Percentiles rank a stretch among this genome's conserved stretches.
phyloP scores from a whole-genome alignment of 768 basidiomycete genomes.

The Ramaria sp. region DNA sequence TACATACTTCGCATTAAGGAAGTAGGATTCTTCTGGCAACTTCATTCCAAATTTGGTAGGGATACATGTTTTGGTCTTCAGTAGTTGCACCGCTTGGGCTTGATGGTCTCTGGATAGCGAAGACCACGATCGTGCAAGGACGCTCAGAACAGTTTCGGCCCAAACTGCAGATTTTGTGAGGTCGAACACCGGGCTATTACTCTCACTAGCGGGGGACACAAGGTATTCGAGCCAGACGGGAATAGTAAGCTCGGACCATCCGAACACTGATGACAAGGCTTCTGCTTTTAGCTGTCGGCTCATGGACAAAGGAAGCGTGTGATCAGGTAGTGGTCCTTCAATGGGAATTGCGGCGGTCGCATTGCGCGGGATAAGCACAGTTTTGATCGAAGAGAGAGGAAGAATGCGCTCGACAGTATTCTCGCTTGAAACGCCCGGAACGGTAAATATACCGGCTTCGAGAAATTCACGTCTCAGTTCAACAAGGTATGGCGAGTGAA shows the following conservation, averaged over 20 bases:
- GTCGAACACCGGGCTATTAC: slow-evolving; percentile 41
- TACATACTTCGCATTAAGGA: slow-evolving; percentile 54
- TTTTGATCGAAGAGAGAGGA: slow-evolving; percentile 57
- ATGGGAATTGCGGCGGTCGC: slow-evolving; percentile 47
- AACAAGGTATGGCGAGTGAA: slow-evolving; percentile 20
- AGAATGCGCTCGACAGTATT: slow-evolving; percentile 43
- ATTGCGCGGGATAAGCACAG: slow-evolving; percentile 57
- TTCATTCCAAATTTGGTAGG: slow-evolving; percentile 66
- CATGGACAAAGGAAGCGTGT: slow-evolving; percentile 59
- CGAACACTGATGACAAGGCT: slow-evolving; percentile 45
- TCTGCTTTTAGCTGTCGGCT: slow-evolving; percentile 47
- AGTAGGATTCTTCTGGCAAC: slow-evolving; percentile 65
- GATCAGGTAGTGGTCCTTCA: slow-evolving; percentile 65
- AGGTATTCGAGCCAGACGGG: slow-evolving; percentile 69
- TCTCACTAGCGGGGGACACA: slow-evolving; percentile 33
- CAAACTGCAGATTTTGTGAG: slow-evolving; percentile 56
- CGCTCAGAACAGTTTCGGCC: slow-evolving; percentile 67
- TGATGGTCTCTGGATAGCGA: slow-evolving; percentile 41
- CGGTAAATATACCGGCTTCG: slow-evolving; percentile 53
- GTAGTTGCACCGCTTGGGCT: slow-evolving; percentile 33
- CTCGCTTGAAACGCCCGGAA: slow-evolving; percentile 17
- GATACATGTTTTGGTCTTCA: slow-evolving; percentile 46
- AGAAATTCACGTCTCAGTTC: slow-evolving; percentile 50
- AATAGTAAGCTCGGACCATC: slow-evolving; percentile 70
- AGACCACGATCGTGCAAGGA: slow-evolving; percentile 65